phyloP scores from a whole-genome alignment of 2,329 filamentous ascomycete genomes.

The Paecilomyces formosus region DNA sequence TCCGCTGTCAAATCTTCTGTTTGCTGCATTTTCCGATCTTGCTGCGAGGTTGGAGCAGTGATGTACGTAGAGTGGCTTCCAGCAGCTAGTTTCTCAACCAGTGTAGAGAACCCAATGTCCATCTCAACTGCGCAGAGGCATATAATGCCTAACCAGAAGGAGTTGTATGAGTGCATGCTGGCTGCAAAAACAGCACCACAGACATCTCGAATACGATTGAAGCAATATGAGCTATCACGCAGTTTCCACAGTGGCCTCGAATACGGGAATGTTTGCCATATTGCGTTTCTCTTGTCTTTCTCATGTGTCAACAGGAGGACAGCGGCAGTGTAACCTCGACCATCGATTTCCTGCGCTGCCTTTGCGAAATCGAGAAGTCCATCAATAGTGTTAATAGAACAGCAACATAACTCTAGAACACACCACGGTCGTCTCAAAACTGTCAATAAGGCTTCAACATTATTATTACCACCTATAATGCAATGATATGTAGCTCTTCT shows the following conservation, averaged over 20 bases:
- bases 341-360: constrained; percentile 2
- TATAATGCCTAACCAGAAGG: background rate
- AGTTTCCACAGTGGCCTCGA: background rate
- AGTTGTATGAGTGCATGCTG: background rate
- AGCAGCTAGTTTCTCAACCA: background rate
- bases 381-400: background rate
- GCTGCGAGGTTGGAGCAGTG: background rate
- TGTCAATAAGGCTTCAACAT: constrained; percentile 1
- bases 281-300: background rate
- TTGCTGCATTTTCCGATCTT: background rate
- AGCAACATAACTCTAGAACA: constrained; percentile 6
- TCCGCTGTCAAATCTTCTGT: background rate
- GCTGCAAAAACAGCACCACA: background rate
- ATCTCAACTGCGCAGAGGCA: background rate
- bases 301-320: constrained; percentile 5
- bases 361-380: constrained; percentile 1
- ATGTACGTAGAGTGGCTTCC: background rate
- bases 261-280: background rate
- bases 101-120: background rate
- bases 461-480: constrained; percentile 3
- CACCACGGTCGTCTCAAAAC: constrained; percentile 6
- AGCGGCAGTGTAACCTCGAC: constrained; percentile 1
- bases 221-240: background rate
- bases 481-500: constrained; percentile 2
- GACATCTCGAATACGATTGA: background rate